Base-by-base conservation (phyloP, 345 rosid species). In the Brassica rapa region DNA sequence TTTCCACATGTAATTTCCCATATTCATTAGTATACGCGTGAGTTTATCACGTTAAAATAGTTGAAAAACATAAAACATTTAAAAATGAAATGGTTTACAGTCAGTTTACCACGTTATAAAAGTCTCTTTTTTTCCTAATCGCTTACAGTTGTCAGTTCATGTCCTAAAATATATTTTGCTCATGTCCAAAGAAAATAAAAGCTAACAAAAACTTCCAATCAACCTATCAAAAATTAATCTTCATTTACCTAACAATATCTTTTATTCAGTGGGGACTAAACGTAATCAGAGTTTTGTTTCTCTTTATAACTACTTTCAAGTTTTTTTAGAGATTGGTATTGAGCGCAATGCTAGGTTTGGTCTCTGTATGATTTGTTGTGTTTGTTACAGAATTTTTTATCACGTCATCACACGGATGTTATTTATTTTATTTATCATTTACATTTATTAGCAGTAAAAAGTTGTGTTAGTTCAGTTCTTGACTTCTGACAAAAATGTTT, bases 321-420 rank as follows among this genome's bases (percentile, higher is more conserved):
- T 37, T 37, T 37, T 9, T 33, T 59, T 59, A 14, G 87, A 84
- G 83, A 68, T 83, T 85, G 71, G 77, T 56, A 64, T 76, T 73
- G 79, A 82, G 81, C 68, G 67, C 59, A 77, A 80, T 78, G 79
- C 77, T 73, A 79, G 83, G 80, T 80, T 70, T 81, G 70, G 68
- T 60, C 16, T 75, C 35, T 56, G 30, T 65, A 64, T 75, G 80
- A 80, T 75, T 65, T 71, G 77, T 81, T 81, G 83, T 83, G 80
- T 82, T 79, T 62, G 81, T 71, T 85, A 79, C 60, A 83, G 88
- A 87, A 93, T 89, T 90, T 87, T 85, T 86, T 85, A 88, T 86
- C 85, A 86, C 91, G 88, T 89, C 96, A 91, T 78, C 81, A 75
- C 82, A 46, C 80, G 79, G 86, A 81, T 87, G 81, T 75, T 46